Evolutionary conservation across 768 basidiomycete genomes (phyloP).

Genomic region (Nevesoporus exiguus): DNA sequence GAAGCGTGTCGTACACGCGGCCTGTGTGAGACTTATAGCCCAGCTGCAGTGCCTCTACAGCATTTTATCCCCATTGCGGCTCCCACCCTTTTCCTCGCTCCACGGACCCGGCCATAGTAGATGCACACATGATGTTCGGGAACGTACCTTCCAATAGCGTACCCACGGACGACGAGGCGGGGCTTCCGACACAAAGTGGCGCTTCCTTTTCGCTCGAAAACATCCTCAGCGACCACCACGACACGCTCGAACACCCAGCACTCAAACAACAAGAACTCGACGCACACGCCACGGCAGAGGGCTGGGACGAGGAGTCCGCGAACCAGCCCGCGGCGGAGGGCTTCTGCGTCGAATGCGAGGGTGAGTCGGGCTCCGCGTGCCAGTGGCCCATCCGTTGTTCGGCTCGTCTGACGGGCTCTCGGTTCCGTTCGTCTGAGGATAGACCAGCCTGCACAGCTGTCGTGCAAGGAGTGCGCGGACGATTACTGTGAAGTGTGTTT

Average conservation of each 20-base stretch:
- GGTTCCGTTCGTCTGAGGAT: not conserved
- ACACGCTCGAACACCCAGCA: conserved; percentile 54
- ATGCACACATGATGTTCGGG: conserved; percentile 22
- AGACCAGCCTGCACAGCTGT: conserved; percentile 82
- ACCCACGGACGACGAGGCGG: conserved; percentile 9
- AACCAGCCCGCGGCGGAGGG: conserved; percentile 52
- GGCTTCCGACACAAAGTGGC: conserved; percentile 5
- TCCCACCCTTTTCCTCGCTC: conserved; percentile 2
- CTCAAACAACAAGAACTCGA: conserved; percentile 33
- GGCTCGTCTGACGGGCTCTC: not conserved
- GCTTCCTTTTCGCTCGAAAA: conserved; percentile 59
- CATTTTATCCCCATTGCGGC: conserved; percentile 12
- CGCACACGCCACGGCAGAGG: conserved; percentile 39
- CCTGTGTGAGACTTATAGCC: conserved; percentile 18
- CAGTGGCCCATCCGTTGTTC: too few relatives aligned
- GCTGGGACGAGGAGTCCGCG: conserved; percentile 66
- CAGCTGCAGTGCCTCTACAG: conserved; percentile 3
- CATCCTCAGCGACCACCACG: conserved; percentile 64
- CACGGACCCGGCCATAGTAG: conserved; percentile 1
- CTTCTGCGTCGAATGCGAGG: conserved; percentile 84
- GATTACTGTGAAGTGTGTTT: conserved; percentile 84
- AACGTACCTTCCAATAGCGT: conserved; percentile 16
- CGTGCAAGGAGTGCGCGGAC: conserved; percentile 70
- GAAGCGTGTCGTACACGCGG: conserved; percentile 23
- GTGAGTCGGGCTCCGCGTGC: conserved; percentile 39